Base-by-base conservation (phyloP, 306 rosid species). In the Vigna unguiculata region DNA sequence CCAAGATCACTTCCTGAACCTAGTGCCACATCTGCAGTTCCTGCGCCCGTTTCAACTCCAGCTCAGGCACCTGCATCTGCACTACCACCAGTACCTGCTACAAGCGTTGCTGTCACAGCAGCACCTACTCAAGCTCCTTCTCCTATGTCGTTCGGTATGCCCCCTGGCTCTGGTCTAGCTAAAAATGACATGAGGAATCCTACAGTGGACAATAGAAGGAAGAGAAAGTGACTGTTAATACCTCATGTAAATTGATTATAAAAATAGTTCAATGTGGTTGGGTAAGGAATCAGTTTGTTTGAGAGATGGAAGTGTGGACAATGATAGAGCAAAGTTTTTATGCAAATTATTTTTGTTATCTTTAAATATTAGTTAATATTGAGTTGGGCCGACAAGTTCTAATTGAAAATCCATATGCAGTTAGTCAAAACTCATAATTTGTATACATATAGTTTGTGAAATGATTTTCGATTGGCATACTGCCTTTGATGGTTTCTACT, bases 1-100 rank as follows among this genome's bases (percentile, higher is more conserved):
- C 97, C 97, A 2, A 88, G 91, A 78, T 67, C 97, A 52, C 91
- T 92, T 72, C 92, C 97, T 24, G 97, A 95, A 72, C 89, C 93
- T 9, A 76, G 79, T 61, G 86, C 77, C 48, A 55, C 80, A 3
- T 34, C 91, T 24, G 83, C 86, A 48, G 89, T 72, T 15, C 87
- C 93, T 36, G 82, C 81, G 58, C 30, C 93, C 59, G 84, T 84
- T 41, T 85, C 93, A 63, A 74, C 87, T 52, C 85, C 89, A 40
- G 48, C 79, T 62, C 96, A 81, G 82, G 86, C 78, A n/a, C 69
- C 89, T 2, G 69, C 81, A 64, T 78, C 86, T 72, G 73, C 91
- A 19, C 28, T 89, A 57, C 94, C 90, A 15, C 83, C 96, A 5
- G 85, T 57, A 40, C 81, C 96, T 4, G 83, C 96, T 40, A 49